Percentiles rank a stretch among this genome's conserved stretches.
These are phyloP conservation scores for Microbotryum intermedium DNA, from an alignment of 1,284 basidiomycete species.

Conservation along the genomic window DNA sequence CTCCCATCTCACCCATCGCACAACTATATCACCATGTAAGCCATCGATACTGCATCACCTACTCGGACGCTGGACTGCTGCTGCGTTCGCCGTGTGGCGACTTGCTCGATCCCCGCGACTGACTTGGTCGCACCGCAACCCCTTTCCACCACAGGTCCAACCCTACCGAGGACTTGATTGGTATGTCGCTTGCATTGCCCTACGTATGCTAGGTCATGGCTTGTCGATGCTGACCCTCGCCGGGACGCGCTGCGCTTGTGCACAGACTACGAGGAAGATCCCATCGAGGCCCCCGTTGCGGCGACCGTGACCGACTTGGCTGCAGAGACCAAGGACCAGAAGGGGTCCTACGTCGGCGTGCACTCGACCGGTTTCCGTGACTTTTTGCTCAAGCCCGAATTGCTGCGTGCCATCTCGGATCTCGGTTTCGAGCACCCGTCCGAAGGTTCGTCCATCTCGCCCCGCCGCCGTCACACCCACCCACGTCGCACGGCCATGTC, in stretches of 20 bases:
- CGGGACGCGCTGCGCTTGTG: background rate
- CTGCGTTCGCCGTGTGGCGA: no score
- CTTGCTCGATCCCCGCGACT: no score
- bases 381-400: conserved; percentile 92
- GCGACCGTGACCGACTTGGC: conserved; percentile 37
- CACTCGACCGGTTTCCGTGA: conserved; percentile 70
- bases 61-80: no score
- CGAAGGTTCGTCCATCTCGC: conserved; percentile 60
- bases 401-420: conserved; percentile 95
- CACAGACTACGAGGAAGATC: conserved; percentile 55
- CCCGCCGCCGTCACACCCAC: background rate
- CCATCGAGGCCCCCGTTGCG: conserved; percentile 46
- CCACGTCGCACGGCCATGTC: background rate
- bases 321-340: conserved; percentile 59
- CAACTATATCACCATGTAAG: no score
- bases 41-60: no score
- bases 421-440: conserved; percentile 99
- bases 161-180: conserved; percentile 27
- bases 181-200: background rate
- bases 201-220: background rate
- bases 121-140: no score
- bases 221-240: background rate
- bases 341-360: conserved; percentile 95
- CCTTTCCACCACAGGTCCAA: background rate
- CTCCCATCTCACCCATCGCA: no score